These are phyloP conservation scores for Colletotrichum tropicicola DNA, from an alignment of 2,329 filamentous ascomycete species.

Conservation along the genomic window DNA sequence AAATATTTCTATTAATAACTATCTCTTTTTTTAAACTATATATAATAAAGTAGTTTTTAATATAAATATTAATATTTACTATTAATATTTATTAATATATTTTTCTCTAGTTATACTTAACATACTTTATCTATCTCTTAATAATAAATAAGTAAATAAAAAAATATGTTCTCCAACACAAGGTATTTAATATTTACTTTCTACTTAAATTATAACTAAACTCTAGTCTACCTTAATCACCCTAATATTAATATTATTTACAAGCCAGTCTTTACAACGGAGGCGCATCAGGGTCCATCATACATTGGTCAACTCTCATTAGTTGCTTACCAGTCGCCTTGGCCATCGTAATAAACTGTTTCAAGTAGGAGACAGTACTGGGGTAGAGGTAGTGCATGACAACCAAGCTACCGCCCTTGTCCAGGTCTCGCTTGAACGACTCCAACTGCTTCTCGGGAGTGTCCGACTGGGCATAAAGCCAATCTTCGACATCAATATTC, in stretches of 20 bases:
- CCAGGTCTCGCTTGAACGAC: slow-evolving; percentile 71
- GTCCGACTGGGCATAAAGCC: slow-evolving; percentile 68
- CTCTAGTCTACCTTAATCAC: not conserved
- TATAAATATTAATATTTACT: not conserved
- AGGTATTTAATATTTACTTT: not conserved
- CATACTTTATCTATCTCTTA: not conserved
- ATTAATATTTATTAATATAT: not conserved
- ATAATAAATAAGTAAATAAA: not conserved
- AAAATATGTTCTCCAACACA: too few species aligned
- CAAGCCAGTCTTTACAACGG: slow-evolving; percentile 35
- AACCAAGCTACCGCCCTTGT: slow-evolving; percentile 69
- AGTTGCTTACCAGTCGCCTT: slow-evolving; percentile 70
- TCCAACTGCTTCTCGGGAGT: slow-evolving; percentile 74
- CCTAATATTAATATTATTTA: not conserved
- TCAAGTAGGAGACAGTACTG: slow-evolving; percentile 70
- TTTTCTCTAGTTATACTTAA: not conserved
- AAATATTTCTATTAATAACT: not conserved
- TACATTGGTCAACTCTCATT: slow-evolving; percentile 46
- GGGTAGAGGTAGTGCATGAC: slow-evolving; percentile 77
- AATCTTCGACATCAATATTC: slow-evolving; percentile 78
- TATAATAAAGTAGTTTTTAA: not conserved
- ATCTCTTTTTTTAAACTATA: not conserved
- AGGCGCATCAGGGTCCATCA: slow-evolving; percentile 45
- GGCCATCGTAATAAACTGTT: slow-evolving; percentile 71
- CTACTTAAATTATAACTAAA: not conserved